Conservation (phyloP, 495 filamentous ascomycete genomes). For the Hypomontagnella monticulosa region DNA sequence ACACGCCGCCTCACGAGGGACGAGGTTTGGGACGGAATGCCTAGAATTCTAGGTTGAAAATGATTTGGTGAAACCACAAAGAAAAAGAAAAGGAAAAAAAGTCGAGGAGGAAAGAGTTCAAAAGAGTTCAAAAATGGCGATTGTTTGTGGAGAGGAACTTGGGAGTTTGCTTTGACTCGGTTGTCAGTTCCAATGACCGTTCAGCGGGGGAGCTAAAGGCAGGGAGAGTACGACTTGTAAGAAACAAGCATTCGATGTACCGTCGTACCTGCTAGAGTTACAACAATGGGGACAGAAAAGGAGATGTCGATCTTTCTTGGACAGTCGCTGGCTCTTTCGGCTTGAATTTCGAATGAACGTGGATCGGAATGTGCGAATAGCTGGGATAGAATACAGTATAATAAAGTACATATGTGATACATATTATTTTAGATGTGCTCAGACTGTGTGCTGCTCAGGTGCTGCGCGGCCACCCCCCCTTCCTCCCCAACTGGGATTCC, state of each 20-base stretch:
- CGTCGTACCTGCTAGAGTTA: conserved; percentile 12
- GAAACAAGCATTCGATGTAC: conserved; percentile 19
- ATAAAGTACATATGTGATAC: conserved; percentile 28
- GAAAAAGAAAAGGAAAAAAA: conserved; percentile 12
- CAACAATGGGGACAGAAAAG: conserved; percentile 20
- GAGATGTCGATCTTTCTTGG: conserved; percentile 33
- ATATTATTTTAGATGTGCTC: conserved; percentile 27
- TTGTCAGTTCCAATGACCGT: conserved; percentile 27
- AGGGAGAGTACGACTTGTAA: conserved; percentile 25
- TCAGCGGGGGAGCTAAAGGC: neutral
- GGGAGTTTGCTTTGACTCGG: conserved; percentile 39
- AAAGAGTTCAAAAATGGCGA: neutral
- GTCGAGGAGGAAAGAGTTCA: conserved; percentile 4
- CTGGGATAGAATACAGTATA: conserved; percentile 33
- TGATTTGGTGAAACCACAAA: conserved; percentile 6
- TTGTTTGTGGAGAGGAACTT: neutral
- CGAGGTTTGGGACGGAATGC: conserved; percentile 6
- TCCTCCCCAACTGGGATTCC: conserved; percentile 17
- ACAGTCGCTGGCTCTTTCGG: conserved; percentile 23
- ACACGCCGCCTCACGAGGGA: conserved; percentile 27
- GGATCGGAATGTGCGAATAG: conserved; percentile 35
- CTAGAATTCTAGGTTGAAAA: conserved; percentile 4
- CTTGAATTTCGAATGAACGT: conserved; percentile 39
- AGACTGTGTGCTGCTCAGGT: conserved; percentile 14
- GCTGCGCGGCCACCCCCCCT: too few species aligned